Evolutionary conservation across 805 yeast species (phyloP).

Genomic region (Teunomyces stri): DNA sequence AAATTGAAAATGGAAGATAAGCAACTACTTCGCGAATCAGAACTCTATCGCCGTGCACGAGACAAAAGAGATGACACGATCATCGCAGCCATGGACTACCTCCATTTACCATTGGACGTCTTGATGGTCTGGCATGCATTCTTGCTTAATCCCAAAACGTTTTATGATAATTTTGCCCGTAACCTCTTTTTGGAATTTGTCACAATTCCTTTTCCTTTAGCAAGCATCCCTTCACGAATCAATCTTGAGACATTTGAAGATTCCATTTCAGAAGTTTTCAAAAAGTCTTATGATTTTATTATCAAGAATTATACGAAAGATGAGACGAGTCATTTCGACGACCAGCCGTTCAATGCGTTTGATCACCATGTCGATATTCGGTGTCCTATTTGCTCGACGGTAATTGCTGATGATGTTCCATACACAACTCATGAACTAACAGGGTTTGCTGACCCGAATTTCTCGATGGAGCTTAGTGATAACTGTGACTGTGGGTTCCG

Average conservation of each 20-base stretch:
- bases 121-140: constrained; percentile 24
- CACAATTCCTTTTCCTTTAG: constrained; percentile 17
- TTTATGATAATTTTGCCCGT: constrained; percentile 14
- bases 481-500: constrained; percentile 15
- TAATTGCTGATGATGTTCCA: constrained; percentile 9
- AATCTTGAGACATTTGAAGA: constrained; percentile 11
- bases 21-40: constrained; percentile 7
- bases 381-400: constrained; percentile 14
- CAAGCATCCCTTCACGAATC: no score
- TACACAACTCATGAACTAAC: constrained; percentile 7
- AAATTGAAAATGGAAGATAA: background rate
- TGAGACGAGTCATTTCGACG: background rate
- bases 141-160: constrained; percentile 17
- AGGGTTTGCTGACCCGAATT: constrained; percentile 15
- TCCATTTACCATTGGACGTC: constrained; percentile 23
- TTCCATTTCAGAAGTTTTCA: background rate
- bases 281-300: background rate
- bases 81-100: no score
- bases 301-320: background rate
- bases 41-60: background rate
- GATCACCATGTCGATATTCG: constrained; percentile 8
- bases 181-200: constrained; percentile 15
- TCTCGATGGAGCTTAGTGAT: constrained; percentile 1
- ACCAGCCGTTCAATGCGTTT: background rate
- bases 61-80: background rate